Evolutionary conservation across 140 eudicot genomes (phyloP).

Genomic region (Artemisia princeps): DNA sequence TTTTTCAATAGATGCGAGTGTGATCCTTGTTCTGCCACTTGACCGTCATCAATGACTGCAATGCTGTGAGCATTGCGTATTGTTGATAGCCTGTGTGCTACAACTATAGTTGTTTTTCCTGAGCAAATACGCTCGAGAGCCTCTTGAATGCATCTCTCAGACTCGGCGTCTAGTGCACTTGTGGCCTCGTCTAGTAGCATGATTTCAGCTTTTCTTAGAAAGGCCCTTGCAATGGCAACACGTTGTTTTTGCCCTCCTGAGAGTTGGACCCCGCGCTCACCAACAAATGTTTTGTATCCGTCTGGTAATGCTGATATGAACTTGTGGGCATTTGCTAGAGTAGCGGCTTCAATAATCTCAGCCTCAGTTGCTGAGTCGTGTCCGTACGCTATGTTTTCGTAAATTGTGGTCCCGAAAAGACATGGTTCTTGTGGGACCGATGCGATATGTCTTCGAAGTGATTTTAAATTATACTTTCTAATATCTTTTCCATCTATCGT

Average conservation of each 20-base stretch:
- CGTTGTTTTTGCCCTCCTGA: constrained; percentile 91
- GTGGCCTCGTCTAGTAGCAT: constrained; percentile 84
- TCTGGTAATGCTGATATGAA: constrained; percentile 69
- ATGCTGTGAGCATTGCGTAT: constrained; percentile 71
- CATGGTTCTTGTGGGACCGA: constrained; percentile 91
- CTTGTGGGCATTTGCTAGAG: constrained; percentile 74
- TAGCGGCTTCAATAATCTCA: constrained; percentile 76
- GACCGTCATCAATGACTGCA: constrained; percentile 81
- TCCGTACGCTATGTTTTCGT: constrained; percentile 77
- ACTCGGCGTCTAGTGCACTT: constrained; percentile 81
- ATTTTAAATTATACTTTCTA: constrained; percentile 61
- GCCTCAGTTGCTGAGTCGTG: constrained; percentile 68
- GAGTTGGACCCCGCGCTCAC: constrained; percentile 82
- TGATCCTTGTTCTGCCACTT: constrained; percentile 84
- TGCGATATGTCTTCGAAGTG: constrained; percentile 59
- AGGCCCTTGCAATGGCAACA: constrained; percentile 74
- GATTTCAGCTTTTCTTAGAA: constrained; percentile 68
- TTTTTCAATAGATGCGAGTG: constrained; percentile 68
- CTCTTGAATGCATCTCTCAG: constrained; percentile 71
- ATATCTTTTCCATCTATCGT: constrained; percentile 73
- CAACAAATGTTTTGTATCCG: constrained; percentile 72
- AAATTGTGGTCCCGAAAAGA: constrained; percentile 64
- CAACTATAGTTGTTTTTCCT: constrained; percentile 74
- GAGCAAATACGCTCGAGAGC: constrained; percentile 64
- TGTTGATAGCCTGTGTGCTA: constrained; percentile 74